Conservation (phyloP, 2,329 filamentous ascomycete genomes). For the Aspergillus transmontanensis region DNA sequence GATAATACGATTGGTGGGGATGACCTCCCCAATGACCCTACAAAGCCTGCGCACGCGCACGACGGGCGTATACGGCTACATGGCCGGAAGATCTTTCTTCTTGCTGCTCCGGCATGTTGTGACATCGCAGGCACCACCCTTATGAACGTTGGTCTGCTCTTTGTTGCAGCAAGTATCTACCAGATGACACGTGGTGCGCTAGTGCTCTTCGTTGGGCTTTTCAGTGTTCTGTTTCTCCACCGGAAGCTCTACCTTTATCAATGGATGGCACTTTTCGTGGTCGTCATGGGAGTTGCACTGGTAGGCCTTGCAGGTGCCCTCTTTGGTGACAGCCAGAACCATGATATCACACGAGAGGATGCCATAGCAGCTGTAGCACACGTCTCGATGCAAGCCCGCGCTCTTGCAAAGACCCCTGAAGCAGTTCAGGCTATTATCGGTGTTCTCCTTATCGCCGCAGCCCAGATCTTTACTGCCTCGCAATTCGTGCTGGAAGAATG, state of each 20-base stretch:
- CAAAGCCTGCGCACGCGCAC: slow-evolving; percentile 57
- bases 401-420: slow-evolving; percentile 52
- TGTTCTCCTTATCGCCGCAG: slow-evolving; percentile 85
- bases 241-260: slow-evolving; percentile 83
- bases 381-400: slow-evolving; percentile 45
- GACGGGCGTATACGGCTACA: slow-evolving; percentile 63
- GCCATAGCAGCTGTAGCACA: slow-evolving; percentile 35
- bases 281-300: slow-evolving; percentile 83
- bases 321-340: slow-evolving; percentile 60
- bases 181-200: slow-evolving; percentile 97
- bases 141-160: slow-evolving; percentile 93
- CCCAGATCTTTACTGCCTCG: slow-evolving; percentile 94
- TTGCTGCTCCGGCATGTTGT: slow-evolving; percentile 85
- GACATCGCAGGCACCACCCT: slow-evolving; percentile 94
- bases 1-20: slow-evolving; percentile 48
- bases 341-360: slow-evolving; percentile 35
- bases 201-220: slow-evolving; percentile 92
- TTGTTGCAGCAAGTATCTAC: slow-evolving; percentile 94
- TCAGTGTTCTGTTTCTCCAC: slow-evolving; percentile 88
- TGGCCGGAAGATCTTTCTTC: slow-evolving; percentile 71
- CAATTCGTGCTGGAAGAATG: slow-evolving; percentile 97
- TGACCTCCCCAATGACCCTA: slow-evolving; percentile 47
- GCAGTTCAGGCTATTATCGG: slow-evolving; percentile 75
- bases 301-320: slow-evolving; percentile 89
- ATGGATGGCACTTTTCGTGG: slow-evolving; percentile 84